Base-by-base conservation (phyloP, 1,139 yeast genomes). In the Pichia sp. region DNA sequence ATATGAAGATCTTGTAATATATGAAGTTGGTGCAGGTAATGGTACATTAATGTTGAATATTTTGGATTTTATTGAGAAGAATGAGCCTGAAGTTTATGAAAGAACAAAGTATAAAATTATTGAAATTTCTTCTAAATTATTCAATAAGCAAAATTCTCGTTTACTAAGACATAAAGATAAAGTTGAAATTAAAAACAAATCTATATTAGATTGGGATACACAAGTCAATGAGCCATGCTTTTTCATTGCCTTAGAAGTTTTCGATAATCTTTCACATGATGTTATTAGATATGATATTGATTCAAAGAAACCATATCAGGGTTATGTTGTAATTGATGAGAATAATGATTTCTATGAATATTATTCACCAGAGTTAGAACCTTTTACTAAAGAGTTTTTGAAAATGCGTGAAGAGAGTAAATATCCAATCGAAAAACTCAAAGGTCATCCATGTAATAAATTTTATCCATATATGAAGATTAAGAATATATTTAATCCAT, bases 11-110 rank as follows among this genome's bases (percentile, higher is more conserved):
- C 65, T 85, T 38, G 68, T 78, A 7, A 82, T 85, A 12, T 86
- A 84, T 60, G 96, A 86, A 62, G 77, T 84, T 72, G 95, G 95
- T 44, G 95, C 91, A 28, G 95, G 95, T 50, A 85, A 85, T 54
- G 95, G 95, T 41, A 85, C 95, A 0, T 61, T 85, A 43, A 85
- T 85, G 95, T 62, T 74, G 45, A 81, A 85, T 54, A 74, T 85
- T n/a, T 62, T 85, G 50, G 79, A 79, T 53, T 85, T 71, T 55
- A 72, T 85, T 47, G 69, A 76, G 46, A 64, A 63, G 20, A 66
- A 71, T 17, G 82, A 81, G 47, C 91, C 94, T 0, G 88, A 82
- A 33, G 77, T 84, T 11, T 86, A 84, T 56, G 62, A 66, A 11
- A 67, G 77, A 34, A 80, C 89, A 0, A 72, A 72, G 49, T 85